phyloP scores from a whole-genome alignment of 1,139 yeast species.

The Hyphopichia burtonii region DNA sequence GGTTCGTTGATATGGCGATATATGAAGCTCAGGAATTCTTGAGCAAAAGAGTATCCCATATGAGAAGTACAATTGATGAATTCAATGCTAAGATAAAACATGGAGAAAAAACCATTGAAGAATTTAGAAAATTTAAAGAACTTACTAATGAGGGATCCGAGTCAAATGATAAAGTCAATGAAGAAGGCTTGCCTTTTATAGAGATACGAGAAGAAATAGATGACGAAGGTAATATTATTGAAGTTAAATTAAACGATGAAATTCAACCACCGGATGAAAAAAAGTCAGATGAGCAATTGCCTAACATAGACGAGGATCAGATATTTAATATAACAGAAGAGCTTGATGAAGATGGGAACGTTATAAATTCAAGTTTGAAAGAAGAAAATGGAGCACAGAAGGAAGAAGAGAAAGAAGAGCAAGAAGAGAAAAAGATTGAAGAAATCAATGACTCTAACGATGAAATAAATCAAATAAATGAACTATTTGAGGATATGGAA shows the following conservation, averaged over 20 bases:
- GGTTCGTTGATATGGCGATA: slow-evolving; percentile 49
- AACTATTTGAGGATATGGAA: slow-evolving; percentile 53
- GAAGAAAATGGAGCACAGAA: slow-evolving; percentile 5
- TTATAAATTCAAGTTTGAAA: slow-evolving; percentile 26
- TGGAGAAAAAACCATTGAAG: slow-evolving; percentile 38
- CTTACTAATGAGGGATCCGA: slow-evolving; percentile 14
- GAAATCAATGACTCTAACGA: slow-evolving; percentile 6
- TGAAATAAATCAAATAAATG: slow-evolving; percentile 36
- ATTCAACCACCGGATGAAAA: slow-evolving; percentile 2
- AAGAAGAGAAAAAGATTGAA: slow-evolving; percentile 6
- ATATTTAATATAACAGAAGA: slow-evolving; percentile 45
- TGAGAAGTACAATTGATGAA: slow-evolving; percentile 36
- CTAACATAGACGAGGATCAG: background rate
- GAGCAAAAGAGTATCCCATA: slow-evolving; percentile 33
- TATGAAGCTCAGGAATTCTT: slow-evolving; percentile 48
- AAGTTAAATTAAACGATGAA: slow-evolving; percentile 28
- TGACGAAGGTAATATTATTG: slow-evolving; percentile 68
- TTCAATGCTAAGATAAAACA: slow-evolving; percentile 44
- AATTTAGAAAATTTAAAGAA: slow-evolving; percentile 27
- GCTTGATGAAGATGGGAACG: slow-evolving; percentile 75
- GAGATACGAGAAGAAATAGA: slow-evolving; percentile 86
- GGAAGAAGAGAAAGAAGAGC: slow-evolving; percentile 2
- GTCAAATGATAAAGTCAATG: slow-evolving; percentile 19
- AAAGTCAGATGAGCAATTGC: background rate
- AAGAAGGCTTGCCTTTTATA: slow-evolving; percentile 59